phyloP scores from a whole-genome alignment of 2,329 filamentous ascomycete genomes.

The Paecilomyces variotii region DNA sequence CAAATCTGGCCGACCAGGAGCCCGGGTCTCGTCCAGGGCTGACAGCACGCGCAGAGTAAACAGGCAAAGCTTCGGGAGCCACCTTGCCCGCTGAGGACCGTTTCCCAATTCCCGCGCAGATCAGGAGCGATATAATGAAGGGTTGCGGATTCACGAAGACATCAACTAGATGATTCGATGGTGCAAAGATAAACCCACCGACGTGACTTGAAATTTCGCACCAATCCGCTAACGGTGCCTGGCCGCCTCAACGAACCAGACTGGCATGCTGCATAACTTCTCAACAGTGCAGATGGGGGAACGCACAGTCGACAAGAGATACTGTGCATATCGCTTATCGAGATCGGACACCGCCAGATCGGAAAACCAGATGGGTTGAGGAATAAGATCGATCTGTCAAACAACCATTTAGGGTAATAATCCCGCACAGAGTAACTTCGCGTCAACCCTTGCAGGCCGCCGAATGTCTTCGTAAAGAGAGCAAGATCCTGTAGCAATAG shows the following conservation, averaged over 20 bases:
- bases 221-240: not conserved
- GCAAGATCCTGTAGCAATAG: not conserved
- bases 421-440: not conserved
- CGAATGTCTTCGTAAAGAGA: not conserved
- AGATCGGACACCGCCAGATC: not conserved
- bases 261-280: not conserved
- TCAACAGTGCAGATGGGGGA: not conserved
- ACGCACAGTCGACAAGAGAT: not conserved
- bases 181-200: not conserved
- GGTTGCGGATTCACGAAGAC: not conserved
- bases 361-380: not conserved
- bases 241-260: not conserved
- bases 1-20: not conserved
- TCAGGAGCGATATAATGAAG: not conserved
- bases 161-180: not conserved
- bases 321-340: not conserved
- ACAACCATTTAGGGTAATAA: not conserved
- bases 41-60: not conserved
- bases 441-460: not conserved
- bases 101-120: not conserved
- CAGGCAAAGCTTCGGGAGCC: not conserved
- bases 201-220: not conserved
- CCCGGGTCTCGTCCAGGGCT: not conserved
- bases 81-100: not conserved
- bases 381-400: not conserved